Evolutionary conservation across 2,329 filamentous ascomycete species (phyloP), one percentile per base, ranked within the genome.

Genomic region (Pyricularia sp.): DNA sequence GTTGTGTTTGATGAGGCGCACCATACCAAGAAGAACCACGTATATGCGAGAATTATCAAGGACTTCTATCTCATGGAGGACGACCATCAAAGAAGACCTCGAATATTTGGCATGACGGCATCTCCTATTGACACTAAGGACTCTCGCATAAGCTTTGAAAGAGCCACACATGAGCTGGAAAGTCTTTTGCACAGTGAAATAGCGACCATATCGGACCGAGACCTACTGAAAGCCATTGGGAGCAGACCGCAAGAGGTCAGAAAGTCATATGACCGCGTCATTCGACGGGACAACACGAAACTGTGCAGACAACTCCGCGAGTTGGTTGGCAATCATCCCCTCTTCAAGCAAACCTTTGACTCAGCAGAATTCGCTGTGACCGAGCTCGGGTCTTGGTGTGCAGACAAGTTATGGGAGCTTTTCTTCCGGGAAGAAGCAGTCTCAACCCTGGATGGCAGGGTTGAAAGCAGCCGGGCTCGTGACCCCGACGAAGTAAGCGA

Each of bases 1-100:
- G 82, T 99, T 55, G 89, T 98, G 70, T 97, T 99, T 72, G 95
- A 99, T 74, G 95, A 99, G 78, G 95, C 94, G 6, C 95, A 99
- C 74, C 95, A 98, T 75, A 89, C 94, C 0, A 99, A 99, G 79
- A 96, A 94, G 77, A 91, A 93, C 67, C 95, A 99, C 74, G 86
- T 92, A 0, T 99, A 97, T 75, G 92, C 94, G 25, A 86, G 88
- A 31, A 95, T 99, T 70, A 92, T 99, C 79, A 93, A 92, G 73
- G 91, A 97, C 70, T 93, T 92, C 73, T 98, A 97, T 75, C 74
- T 87, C 1, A 78, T 83, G 2, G 81, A 83, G 33, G 73, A 77
- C 1, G 79, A 82, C 0, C 71, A 77, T 0, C 73, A 75, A 0
- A 80, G 79, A 65, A 84, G 88, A 4, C 95, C 95, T 4, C 90